Conservation (phyloP, 768 basidiomycete species). For the Suillus tomentosus region DNA sequence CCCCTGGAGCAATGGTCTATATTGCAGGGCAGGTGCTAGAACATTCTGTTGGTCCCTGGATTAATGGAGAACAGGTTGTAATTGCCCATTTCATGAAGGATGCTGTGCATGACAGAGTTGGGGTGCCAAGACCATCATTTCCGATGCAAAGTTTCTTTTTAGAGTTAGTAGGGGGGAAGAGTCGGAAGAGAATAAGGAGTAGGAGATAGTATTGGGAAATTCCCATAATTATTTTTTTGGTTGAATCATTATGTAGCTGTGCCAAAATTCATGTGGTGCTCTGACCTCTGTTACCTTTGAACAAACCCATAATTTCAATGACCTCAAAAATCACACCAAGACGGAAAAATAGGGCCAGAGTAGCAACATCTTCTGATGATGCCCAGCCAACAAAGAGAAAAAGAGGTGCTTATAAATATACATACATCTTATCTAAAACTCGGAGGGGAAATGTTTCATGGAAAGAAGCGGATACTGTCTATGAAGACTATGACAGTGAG, state of each 20-base stretch:
- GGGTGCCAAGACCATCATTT: not conserved
- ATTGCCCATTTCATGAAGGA: slow-evolving; percentile 7
- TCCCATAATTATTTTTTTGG: not conserved
- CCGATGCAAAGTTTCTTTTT: not conserved
- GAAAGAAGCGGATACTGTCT: not conserved
- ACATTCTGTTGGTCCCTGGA: not conserved
- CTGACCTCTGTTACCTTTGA: too few relatives aligned
- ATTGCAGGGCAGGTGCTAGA: slow-evolving; percentile 1
- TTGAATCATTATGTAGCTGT: too few relatives aligned
- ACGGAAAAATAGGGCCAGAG: too few relatives aligned
- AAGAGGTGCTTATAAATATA: too few relatives aligned
- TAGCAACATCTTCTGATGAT: too few relatives aligned
- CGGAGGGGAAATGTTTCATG: not conserved
- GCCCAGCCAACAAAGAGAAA: too few relatives aligned
- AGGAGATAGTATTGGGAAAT: too few relatives aligned
- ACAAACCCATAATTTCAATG: too few relatives aligned
- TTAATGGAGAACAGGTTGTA: not conserved
- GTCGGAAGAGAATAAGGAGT: too few relatives aligned
- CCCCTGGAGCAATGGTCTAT: slow-evolving; percentile 7
- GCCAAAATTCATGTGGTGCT: too few relatives aligned
- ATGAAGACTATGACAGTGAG: not conserved
- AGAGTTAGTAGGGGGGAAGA: not conserved
- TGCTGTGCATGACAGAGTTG: not conserved
- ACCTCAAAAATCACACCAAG: too few relatives aligned
- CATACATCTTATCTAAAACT: too few relatives aligned